Evolutionary conservation across 2,329 filamentous ascomycete genomes (phyloP), one percentile per base, ranked within the genome.

Genomic region (Pseudopyrenochaeta lycopersici): DNA sequence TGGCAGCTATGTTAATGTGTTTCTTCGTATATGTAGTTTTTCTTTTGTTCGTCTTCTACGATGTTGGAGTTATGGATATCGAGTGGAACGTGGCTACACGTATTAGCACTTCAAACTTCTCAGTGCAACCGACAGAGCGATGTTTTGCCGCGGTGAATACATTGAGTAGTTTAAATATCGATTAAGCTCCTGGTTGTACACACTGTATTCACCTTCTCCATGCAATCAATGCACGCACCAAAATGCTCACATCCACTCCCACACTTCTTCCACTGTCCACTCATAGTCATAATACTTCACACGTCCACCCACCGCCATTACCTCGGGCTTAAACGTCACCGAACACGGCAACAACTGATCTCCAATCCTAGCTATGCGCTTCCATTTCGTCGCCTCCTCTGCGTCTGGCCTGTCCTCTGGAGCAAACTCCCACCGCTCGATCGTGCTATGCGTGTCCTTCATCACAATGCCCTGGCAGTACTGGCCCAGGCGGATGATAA

Each of bases 391-490:
- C 4, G n/a, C 44, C 38, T 58, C 53, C 17, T 49, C 45, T 6
- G 50, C 62, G 9, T 51, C 56, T 43, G 57, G 2, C 17, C 11
- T 39, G 3, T 11, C 56, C 3, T 39, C 45, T 18, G 18, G 46
- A 7, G 46, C 46, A 14, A 45, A 84, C 62, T 79, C 76, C 85
- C 85, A 88, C 48, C 85, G 76, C 77, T 88, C 86, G 1, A 81
- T 75, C 17, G 78, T 75, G 10, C 84, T 64, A 4, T 70, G 62
- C 0, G 74, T 69, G 0, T 78, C 81, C 1, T 73, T 68, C 56
- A 82, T 78, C 44, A 85, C 29, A 4, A 89, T 67, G 1, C 82
- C 86, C 75, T 90, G 87, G 32, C 79, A 83, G 56, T 77, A 81
- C 50, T 78, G 74, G 0, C 85, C 87, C 1, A 88, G 65, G 18